These are phyloP conservation scores for Grosmannia penicillata DNA, from an alignment of 2,329 filamentous ascomycete species.

Conservation along the genomic window DNA sequence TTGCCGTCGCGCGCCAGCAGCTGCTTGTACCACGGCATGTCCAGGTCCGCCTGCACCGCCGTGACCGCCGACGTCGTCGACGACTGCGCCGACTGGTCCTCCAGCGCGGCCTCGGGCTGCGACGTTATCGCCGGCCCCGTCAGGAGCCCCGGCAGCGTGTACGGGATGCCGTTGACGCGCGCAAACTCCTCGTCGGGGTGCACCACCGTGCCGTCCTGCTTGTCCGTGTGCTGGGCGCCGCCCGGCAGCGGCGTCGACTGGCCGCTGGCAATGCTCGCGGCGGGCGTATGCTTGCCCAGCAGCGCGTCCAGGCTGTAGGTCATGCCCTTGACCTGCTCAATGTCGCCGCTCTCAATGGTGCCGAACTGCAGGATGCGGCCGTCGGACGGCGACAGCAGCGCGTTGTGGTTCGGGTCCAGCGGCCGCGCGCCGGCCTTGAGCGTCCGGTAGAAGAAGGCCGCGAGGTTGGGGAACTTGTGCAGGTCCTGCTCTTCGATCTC, in stretches of 20 bases:
- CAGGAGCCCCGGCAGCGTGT: constrained; percentile 77
- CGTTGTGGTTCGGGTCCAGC: constrained; percentile 65
- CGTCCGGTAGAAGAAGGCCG: constrained; percentile 91
- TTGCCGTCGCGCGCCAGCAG: constrained; percentile 47
- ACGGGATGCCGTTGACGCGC: constrained; percentile 82
- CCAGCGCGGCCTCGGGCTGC: constrained; percentile 28
- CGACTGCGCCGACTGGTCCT: constrained; percentile 59
- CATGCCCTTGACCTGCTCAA: constrained; percentile 97
- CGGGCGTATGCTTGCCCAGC: constrained; percentile 52
- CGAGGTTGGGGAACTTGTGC: constrained; percentile 79
- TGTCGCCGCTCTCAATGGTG: constrained; percentile 80
- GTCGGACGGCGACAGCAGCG: constrained; percentile 77
- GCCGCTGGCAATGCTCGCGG: constrained; percentile 35
- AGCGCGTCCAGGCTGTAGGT: constrained; percentile 93
- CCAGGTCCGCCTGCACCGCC: constrained; percentile 73
- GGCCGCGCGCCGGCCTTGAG: constrained; percentile 81
- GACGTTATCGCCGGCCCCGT: constrained; percentile 47
- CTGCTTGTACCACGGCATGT: constrained; percentile 59
- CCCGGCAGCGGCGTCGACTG: too few relatives aligned
- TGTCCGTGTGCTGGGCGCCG: background rate
- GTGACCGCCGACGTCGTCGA: constrained; percentile 55
- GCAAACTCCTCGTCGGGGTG: constrained; percentile 85
- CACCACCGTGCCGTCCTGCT: constrained; percentile 40
- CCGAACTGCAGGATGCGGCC: constrained; percentile 87
- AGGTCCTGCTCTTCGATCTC: constrained; percentile 84